Base-by-base conservation (phyloP, 148 eudicot genomes). In the Mesembryanthemum crystallinum region DNA sequence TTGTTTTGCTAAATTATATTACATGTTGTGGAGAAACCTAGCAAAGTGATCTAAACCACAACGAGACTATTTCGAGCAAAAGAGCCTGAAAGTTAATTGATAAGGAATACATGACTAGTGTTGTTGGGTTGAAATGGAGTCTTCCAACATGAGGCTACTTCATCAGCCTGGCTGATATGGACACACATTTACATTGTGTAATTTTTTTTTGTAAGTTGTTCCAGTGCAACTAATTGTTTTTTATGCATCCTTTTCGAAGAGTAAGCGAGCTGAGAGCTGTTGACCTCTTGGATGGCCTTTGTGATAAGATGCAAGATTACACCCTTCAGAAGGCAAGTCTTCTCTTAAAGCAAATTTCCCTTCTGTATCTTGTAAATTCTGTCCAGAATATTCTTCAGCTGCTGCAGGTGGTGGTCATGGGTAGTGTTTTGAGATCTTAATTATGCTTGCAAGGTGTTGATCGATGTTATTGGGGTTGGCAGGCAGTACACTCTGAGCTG, bases 301-400 rank as follows among this genome's bases (percentile, higher is more conserved):
- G 99, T 79, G 92, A 95, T 25, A 95, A 90, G 83, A 95, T 95
- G 99, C 97, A 88, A 82, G 97, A 89, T 71, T 95, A 95, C 81
- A 95, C 96, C 28, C 88, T 89, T 65, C 67, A 80, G 79, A 86
- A 89, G 97, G 99, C 89, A 83, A 78, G 51, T 77, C 59, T 63
- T 66, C 51, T 5, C 14, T 47, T 45, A 21, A 14, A 60, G 20
- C 57, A 49, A n/a, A 71, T 73, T 21, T 15, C 32, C 32, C 49
- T 68, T 37, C 27, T 35, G 49, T 20, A 20, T 73, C 45, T 73
- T 73, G 3, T 25, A 54, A 58, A 64, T 69, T 76, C 63, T 43
- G 43, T 37, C 47, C 54, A 25, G 64, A 67, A 57, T 67, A 58
- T 17, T 54, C 63, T 18, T 65, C 52, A 42, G 55, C 5, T 55